These are phyloP conservation scores for Endotrypanum monterogeii DNA, from an alignment of 208 protist genomes.

Conservation along the genomic window DNA sequence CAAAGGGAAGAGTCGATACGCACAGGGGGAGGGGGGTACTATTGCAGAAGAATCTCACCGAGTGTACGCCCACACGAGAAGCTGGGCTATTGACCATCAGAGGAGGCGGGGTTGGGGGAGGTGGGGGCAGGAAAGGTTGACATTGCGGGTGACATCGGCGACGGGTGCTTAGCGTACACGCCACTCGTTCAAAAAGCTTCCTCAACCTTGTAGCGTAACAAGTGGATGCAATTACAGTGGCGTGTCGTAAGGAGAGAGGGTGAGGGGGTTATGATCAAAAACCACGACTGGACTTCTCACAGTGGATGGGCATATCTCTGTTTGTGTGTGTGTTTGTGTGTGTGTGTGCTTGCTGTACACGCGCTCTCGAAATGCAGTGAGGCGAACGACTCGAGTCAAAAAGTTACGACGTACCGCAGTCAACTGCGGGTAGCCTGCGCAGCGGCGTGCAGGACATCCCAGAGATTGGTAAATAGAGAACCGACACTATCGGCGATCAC, in stretches of 20 bases:
- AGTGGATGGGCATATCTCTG: not conserved
- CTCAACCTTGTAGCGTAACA: not conserved
- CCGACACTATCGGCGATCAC: constrained; percentile 94
- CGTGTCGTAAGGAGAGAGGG: no score
- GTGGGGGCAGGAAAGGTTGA: not conserved
- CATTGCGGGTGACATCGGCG: not conserved
- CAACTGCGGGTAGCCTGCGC: constrained; percentile 75
- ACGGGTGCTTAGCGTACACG: not conserved
- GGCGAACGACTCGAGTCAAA: not conserved
- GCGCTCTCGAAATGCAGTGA: not conserved
- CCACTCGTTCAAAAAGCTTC: not conserved
- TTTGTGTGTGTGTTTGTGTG: not conserved
- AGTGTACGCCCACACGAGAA: no score
- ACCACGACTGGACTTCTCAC: not conserved
- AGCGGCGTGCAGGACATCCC: constrained; percentile 90
- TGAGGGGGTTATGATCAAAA: no score
- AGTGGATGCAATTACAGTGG: not conserved
- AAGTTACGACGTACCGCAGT: not conserved
- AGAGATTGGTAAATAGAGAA: constrained; percentile 91
- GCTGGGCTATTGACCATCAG: no score
- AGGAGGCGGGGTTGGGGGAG: not conserved
- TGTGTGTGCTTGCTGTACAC: not conserved
- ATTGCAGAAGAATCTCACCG: no score
- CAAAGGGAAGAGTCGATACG: no score
- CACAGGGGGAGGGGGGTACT: no score